Evolutionary conservation across 2,329 filamentous ascomycete species (phyloP).

Genomic region (Bipolaris zeicola): DNA sequence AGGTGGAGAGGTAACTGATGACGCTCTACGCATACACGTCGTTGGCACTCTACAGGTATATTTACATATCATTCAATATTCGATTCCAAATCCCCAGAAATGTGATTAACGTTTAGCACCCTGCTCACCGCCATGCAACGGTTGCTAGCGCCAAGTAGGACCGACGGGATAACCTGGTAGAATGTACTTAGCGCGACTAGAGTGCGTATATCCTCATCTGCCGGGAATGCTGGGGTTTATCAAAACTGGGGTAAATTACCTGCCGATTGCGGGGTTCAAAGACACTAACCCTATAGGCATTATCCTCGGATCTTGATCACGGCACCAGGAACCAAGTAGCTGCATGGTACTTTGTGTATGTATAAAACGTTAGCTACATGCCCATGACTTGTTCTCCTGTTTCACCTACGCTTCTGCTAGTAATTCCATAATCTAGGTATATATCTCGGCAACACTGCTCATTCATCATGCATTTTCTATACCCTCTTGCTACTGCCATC

Average conservation of each 20-base stretch:
- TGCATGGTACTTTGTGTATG: not conserved
- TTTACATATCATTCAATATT: not conserved
- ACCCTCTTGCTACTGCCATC: slow-evolving; percentile 13
- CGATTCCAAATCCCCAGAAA: not conserved
- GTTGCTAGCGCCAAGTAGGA: not conserved
- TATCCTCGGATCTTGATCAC: not conserved
- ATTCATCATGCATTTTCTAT: slow-evolving; percentile 19
- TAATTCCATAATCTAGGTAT: not conserved
- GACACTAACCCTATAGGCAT: not conserved
- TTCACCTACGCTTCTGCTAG: not conserved
- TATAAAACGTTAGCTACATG: not conserved
- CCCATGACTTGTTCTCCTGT: not conserved
- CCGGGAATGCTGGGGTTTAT: not conserved
- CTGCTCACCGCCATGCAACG: not conserved
- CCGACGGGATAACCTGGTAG: not conserved
- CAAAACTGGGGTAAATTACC: not conserved
- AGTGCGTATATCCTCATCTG: not conserved
- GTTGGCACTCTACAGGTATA: not conserved
- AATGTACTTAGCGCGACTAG: not conserved
- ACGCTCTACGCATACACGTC: not conserved
- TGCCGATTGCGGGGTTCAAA: slow-evolving; percentile 2
- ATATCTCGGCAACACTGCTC: not conserved
- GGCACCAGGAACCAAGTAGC: not conserved
- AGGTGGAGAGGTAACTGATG: not conserved
- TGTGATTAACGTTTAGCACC: not conserved